These are phyloP conservation scores for Diaporthe eres DNA, from an alignment of 2,329 filamentous ascomycete genomes.

Conservation along the genomic window DNA sequence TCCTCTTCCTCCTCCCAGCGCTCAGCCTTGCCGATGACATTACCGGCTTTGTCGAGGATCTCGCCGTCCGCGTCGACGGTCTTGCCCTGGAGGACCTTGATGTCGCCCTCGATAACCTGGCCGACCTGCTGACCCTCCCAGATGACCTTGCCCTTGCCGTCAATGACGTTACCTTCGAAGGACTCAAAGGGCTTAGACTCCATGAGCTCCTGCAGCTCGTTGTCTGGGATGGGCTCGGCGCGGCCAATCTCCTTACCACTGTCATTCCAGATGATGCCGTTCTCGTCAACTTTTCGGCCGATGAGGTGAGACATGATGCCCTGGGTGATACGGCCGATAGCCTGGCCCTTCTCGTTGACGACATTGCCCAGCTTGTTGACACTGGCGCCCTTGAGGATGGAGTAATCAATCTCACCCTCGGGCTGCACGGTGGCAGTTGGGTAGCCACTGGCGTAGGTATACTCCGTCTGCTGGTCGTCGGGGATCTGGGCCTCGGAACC, in stretches of 20 bases:
- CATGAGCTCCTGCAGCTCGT: conserved; percentile 62
- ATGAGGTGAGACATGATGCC: conserved; percentile 75
- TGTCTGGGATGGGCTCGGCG: conserved; percentile 73
- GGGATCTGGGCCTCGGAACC: conserved; percentile 45
- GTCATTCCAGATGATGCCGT: conserved; percentile 81
- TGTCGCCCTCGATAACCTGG: conserved; percentile 74
- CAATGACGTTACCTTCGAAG: conserved; percentile 68
- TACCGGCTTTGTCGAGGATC: conserved; percentile 76
- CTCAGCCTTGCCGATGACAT: conserved; percentile 76
- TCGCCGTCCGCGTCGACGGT: conserved; percentile 79
- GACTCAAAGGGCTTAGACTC: conserved; percentile 69
- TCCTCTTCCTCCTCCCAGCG: conserved; percentile 72
- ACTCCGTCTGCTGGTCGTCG: conserved; percentile 36
- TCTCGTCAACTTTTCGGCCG: conserved; percentile 74
- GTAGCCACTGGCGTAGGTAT: conserved; percentile 38
- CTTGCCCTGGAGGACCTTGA: conserved; percentile 75
- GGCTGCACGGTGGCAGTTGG: conserved; percentile 47
- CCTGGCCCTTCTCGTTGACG: conserved; percentile 65
- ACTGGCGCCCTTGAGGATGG: conserved; percentile 65
- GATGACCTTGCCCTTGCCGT: conserved; percentile 66
- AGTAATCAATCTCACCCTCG: conserved; percentile 58
- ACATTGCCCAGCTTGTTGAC: conserved; percentile 74
- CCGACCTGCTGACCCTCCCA: conserved; percentile 70
- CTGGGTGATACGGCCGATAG: conserved; percentile 74
- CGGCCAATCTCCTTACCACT: conserved; percentile 77